Base-by-base conservation (phyloP, 371 early-diverging fungal species). In the Umbelopsis sp. region DNA sequence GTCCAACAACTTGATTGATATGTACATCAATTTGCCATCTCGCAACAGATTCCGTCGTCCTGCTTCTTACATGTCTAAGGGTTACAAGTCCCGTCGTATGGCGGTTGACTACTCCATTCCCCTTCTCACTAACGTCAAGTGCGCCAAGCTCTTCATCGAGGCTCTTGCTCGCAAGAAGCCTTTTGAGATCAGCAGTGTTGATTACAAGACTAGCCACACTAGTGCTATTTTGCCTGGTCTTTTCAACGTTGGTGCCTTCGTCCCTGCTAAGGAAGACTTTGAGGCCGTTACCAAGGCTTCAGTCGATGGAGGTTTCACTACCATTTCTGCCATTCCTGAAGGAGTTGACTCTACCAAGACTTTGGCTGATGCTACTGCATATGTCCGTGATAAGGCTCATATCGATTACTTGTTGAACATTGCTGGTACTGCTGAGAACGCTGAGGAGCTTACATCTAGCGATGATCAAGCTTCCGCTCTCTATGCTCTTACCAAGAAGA, bases 1-100 rank as follows among this genome's bases (percentile, higher is more conserved):
- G 83, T 89, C 95, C 52, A 97, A 94, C 88, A 96, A 97, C 84
- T 80, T 95, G 81, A 97, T 98, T 73, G 99, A 97, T 76, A 83
- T 98, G 77, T 98, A 98, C 86, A 93, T 97, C 86, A 98, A 98
- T 80, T 85, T 97, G 86, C 97, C 97, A 44, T 96, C 95, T 52
- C 93, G 94, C 75, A 97, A 98, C 86, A 85, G 91, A 52, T 97
- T 90, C 93, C 92, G 98, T 65, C 91, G 98, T 53, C 98, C 97
- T 66, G 96, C 97, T 38, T 90, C 91, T 70, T 98, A 97, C 85
- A 93, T 98, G 87, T 91, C 91, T 67, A 92, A 93, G 75, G 99
- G 97, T 51, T 98, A 98, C 84, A 87, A 91, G 66, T 92, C 94
- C 51, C 92, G 99, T 68, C 91, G 99, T 81, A 92, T 97, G 93